These are phyloP conservation scores for Naganishia cerealis DNA, from an alignment of 1,284 basidiomycete genomes.

Conservation along the genomic window DNA sequence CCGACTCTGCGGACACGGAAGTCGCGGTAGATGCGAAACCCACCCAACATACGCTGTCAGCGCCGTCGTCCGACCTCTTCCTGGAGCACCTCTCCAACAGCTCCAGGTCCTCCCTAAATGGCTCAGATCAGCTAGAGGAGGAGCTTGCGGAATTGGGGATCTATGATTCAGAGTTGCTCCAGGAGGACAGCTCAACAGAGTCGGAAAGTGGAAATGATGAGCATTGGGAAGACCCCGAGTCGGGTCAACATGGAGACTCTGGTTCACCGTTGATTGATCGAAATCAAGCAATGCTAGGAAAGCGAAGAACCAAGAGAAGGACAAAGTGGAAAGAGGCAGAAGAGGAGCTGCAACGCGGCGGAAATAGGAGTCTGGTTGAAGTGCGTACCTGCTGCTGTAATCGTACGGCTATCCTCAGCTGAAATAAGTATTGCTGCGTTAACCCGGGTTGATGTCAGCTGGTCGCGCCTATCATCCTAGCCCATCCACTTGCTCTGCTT, in stretches of 20 bases:
- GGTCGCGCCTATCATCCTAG: conserved; percentile 49
- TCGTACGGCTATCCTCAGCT: not conserved
- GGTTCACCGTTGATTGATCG: not conserved
- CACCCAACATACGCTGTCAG: not conserved
- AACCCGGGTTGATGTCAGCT: conserved; percentile 39
- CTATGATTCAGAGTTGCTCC: conserved; percentile 26
- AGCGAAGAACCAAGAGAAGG: conserved; percentile 3
- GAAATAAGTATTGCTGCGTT: not conserved
- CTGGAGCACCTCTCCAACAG: conserved; percentile 31
- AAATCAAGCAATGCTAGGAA: not conserved
- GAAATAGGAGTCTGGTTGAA: conserved; percentile 28
- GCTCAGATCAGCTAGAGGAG: conserved; percentile 1
- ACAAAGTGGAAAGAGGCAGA: conserved; percentile 24
- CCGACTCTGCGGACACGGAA: conserved; percentile 4
- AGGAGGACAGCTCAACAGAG: conserved; percentile 17
- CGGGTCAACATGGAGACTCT: not conserved
- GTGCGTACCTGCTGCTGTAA: not conserved
- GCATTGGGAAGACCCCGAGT: conserved; percentile 17
- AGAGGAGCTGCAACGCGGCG: conserved; percentile 26
- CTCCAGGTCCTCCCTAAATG: conserved; percentile 15
- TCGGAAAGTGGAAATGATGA: conserved; percentile 24
- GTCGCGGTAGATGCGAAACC: not conserved
- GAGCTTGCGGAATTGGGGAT: conserved; percentile 29
- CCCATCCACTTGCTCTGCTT: conserved; percentile 51
- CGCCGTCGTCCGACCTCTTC: conserved; percentile 10